Evolutionary conservation across 306 rosid genomes (phyloP).

Genomic region (Sindora glabra): DNA sequence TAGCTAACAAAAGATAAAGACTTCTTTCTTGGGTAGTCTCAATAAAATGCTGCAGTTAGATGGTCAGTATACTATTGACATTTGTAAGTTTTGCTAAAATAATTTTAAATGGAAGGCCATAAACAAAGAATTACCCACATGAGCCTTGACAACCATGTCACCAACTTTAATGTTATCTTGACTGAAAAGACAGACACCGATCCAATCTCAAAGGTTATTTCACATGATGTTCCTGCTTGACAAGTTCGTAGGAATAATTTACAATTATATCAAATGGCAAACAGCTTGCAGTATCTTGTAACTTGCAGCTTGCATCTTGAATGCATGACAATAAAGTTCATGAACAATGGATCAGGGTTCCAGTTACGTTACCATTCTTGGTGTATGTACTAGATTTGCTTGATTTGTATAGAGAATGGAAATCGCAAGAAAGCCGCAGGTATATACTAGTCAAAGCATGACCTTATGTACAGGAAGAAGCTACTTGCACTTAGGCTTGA

Average conservation of each 20-base stretch:
- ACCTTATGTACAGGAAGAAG: neutral
- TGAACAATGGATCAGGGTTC: neutral
- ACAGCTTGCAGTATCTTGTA: neutral
- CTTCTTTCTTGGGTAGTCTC: slow-evolving; percentile 78
- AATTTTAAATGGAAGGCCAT: neutral
- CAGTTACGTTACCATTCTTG: slow-evolving; percentile 41
- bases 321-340: neutral
- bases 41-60: slow-evolving; percentile 57
- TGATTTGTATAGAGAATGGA: slow-evolving; percentile 60
- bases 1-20: slow-evolving; percentile 48
- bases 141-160: slow-evolving; percentile 53
- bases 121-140: slow-evolving; percentile 28
- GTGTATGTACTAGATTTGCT: slow-evolving; percentile 49
- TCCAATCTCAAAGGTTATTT: slow-evolving; percentile 71
- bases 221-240: slow-evolving; percentile 56
- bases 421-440: slow-evolving; percentile 63
- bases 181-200: slow-evolving; percentile 76
- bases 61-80: neutral
- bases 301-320: neutral
- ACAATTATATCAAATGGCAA: neutral
- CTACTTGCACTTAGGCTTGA: no score
- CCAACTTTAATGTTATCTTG: slow-evolving; percentile 70
- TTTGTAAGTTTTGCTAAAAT: neutral
- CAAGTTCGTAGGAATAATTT: slow-evolving; percentile 9
- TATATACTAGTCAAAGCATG: neutral